A percentile compares a stretch with the other conserved stretches of the same genome.
These are phyloP conservation scores for Gloeopeniophorella convolvens DNA, from an alignment of 768 basidiomycete species.

Conservation along the genomic window DNA sequence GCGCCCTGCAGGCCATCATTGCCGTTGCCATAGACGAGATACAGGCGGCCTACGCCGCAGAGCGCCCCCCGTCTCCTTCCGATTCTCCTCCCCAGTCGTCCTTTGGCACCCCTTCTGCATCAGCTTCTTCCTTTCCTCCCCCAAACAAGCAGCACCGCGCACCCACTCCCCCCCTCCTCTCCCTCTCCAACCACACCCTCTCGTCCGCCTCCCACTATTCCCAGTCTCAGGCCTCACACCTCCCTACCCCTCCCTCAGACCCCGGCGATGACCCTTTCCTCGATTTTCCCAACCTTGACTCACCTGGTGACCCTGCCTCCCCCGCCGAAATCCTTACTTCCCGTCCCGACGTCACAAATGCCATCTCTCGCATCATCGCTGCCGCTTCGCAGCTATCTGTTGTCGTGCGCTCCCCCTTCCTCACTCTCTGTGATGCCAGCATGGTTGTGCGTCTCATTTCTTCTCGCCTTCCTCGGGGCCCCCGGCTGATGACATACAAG, in stretches of 20 bases:
- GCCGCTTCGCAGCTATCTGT: conserved; percentile 62
- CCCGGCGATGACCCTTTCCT: conserved; percentile 8
- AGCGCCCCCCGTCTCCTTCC: neutral
- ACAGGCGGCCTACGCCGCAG: conserved; percentile 12
- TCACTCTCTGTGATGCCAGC: conserved; percentile 64
- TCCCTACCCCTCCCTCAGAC: neutral
- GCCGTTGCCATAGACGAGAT: conserved; percentile 21
- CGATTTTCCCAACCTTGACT: conserved; percentile 26
- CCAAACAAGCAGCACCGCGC: conserved; percentile 12
- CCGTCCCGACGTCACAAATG: conserved; percentile 52
- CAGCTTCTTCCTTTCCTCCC: neutral
- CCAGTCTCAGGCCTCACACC: conserved; percentile 7
- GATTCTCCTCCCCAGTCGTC: neutral
- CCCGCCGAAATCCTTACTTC: conserved; percentile 49
- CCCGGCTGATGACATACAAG: conserved; percentile 28
- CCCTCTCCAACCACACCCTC: conserved; percentile 7
- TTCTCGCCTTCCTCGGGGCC: neutral
- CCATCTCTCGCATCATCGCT: conserved; percentile 59
- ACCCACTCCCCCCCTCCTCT: conserved; percentile 18
- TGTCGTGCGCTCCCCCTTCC: conserved; percentile 61
- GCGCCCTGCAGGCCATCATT: conserved; percentile 21
- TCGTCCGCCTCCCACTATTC: conserved; percentile 20
- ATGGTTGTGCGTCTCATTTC: conserved; percentile 49
- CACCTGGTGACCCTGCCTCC: conserved; percentile 30
- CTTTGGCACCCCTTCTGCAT: neutral